Evolutionary conservation across 108 stramenopile genomes (phyloP), one percentile per base, ranked within the genome.

Genomic region (Nitzschia sp.): DNA sequence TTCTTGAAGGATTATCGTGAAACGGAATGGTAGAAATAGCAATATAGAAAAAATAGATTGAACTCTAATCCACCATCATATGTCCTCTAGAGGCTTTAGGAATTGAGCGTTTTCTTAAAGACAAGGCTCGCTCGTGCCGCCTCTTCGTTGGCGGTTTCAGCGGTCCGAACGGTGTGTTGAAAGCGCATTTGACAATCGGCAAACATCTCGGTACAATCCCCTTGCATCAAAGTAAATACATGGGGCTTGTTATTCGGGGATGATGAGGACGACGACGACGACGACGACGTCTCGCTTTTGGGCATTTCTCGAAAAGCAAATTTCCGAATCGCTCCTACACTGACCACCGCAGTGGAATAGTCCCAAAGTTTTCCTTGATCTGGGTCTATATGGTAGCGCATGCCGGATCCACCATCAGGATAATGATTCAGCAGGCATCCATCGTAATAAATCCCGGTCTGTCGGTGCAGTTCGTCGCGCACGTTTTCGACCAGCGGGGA

Each of bases 1-100:
- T 95, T 95, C 65, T 77, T 91, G 66, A 95, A 95, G 69, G 94
- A 95, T 61, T 95, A 91, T 65, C 71, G 74, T 34, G 88, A 89
- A 58, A 85, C 88, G 6, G 94, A 95, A 59, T 95, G 94, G 94
- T 95, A 61, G 26, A 58, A 1, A 8, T 21, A 58, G 16, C 21
- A 31, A 13, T 31, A 58, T 25, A 8, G 13, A 2, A 25, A 53
- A 2, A 8, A 53, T 23, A n/a, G n/a, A n/a, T n/a, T n/a, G n/a
- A n/a, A n/a, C n/a, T n/a, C 41, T 15, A 13, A 44, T 44, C 9
- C 41, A 15, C 9, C 41, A 44, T 44, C 41, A n/a, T n/a, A n/a
- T n/a, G n/a, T n/a, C n/a, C 9, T 41, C 38, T 9, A 13, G 9
- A 41, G 38, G 6, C 38, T 9, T 13, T 41, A 41, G 19, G 48